Conservation (phyloP, 2,329 filamentous ascomycete species). For the Beauveria bassiana region DNA sequence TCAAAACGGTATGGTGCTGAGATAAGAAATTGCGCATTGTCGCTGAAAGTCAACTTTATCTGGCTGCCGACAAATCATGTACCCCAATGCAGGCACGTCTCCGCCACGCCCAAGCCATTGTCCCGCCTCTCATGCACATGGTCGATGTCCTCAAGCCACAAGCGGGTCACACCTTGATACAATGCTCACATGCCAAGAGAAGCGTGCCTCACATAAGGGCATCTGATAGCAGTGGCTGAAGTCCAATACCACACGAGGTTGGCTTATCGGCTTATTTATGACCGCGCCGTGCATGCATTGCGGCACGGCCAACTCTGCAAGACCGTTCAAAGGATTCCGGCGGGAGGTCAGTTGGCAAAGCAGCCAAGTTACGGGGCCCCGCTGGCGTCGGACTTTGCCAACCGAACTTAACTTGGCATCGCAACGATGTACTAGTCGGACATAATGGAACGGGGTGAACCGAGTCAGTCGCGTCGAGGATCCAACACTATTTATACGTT, state of each 20-base stretch:
- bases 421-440: neutral
- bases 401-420: neutral
- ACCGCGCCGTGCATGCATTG: neutral
- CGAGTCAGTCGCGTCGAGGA: neutral
- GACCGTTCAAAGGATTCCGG: no score
- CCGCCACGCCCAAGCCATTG: neutral
- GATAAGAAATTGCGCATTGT: neutral
- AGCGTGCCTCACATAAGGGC: neutral
- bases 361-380: neutral
- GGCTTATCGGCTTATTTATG: neutral
- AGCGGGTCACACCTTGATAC: neutral
- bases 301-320: neutral
- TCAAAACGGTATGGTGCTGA: neutral
- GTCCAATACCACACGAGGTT: neutral
- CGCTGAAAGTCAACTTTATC: neutral
- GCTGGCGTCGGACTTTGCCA: neutral
- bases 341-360: no score
- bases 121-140: slow-evolving; percentile 4
- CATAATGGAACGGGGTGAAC: neutral
- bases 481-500: neutral
- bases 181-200: neutral
- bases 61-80: slow-evolving; percentile 6
- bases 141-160: slow-evolving; percentile 3
- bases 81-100: neutral
- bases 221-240: neutral